phyloP scores from a whole-genome alignment of 768 basidiomycete species.

The Coprinellus aureogranulatus region DNA sequence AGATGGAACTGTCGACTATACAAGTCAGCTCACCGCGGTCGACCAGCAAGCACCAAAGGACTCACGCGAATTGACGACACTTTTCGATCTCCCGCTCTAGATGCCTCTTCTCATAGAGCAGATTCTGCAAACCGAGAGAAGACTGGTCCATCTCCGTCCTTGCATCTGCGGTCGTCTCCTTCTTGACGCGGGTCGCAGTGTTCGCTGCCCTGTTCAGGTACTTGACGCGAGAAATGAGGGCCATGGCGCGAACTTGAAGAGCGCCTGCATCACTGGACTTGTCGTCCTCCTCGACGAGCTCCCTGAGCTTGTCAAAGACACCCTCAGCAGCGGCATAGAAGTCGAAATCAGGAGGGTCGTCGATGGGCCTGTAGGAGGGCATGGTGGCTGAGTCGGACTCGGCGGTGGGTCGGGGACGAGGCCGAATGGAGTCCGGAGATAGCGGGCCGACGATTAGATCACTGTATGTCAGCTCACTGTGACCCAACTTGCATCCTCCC shows the following conservation, averaged over 20 bases:
- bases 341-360: conserved; percentile 6
- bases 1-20: conserved; percentile 61
- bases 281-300: conserved; percentile 51
- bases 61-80: conserved; percentile 88
- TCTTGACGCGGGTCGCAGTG: conserved; percentile 58
- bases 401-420: conserved; percentile 1
- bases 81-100: conserved; percentile 90
- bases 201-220: conserved; percentile 74
- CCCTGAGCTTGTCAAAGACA: conserved; percentile 60
- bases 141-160: conserved; percentile 90
- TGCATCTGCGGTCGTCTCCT: conserved; percentile 74
- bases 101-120: conserved; percentile 86
- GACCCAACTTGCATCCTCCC: conserved; percentile 19
- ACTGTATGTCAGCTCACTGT: conserved; percentile 15
- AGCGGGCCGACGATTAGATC: conserved; percentile 28
- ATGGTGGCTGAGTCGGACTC: neutral
- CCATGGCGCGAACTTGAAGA: conserved; percentile 65
- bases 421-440: conserved; percentile 11
- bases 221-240: conserved; percentile 79
- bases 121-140: conserved; percentile 80
- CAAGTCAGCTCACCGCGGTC: neutral
- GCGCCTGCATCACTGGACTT: conserved; percentile 44
- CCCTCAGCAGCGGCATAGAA: conserved; percentile 39
- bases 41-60: conserved; percentile 12
- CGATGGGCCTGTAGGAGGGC: neutral